Evolutionary conservation across 306 rosid genomes (phyloP), one percentile per base, ranked within the genome.

Genomic region (Prinsepia uniflora): DNA sequence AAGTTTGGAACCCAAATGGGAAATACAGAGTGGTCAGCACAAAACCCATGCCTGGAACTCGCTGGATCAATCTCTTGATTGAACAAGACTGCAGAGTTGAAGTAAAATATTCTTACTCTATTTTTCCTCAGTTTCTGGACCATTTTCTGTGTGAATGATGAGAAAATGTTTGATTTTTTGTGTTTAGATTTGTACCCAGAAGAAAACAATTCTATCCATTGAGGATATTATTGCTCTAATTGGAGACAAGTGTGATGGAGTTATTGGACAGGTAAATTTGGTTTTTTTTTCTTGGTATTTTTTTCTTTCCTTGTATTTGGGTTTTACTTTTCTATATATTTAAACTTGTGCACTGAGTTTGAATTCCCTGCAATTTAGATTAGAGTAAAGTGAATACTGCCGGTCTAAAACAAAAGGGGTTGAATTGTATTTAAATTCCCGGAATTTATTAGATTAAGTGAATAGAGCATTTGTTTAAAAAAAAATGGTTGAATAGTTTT

Each of bases 1-100:
- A 94, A 68, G 96, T 95, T 47, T 95, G 95, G 92, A 95, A 95
- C 77, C 99, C 99, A 30, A 91, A 70, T 75, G 97, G 97, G 8
- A 95, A 84, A 77, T 95, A 91, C 84, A 95, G 99, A 79, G 99
- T 95, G 67, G 82, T 95, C 0, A 95, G 99, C 89, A 95, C 99
- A 1, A 95, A 95, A 82, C 74, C 97, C 65, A 95, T 95, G 99
- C 99, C 99, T 0, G 97, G 97, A 80, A 91, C 93, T 70, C 97
- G 99, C 70, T 95, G 97, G 99, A 91, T 95, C 78, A 87, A 95
- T 67, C 99, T 95, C 73, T 87, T 95, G 39, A 79, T 91, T 59
- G 91, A 91, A 24, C 96, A 95, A 80, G 99, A 87, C 72, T 82
- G 88, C 79, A 96, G 99, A 41, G 82, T 95, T 72, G 99, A 95